Evolutionary conservation across 2,329 filamentous ascomycete species (phyloP), one percentile per base, ranked within the genome.

Genomic region (Alternaria gaisen): DNA sequence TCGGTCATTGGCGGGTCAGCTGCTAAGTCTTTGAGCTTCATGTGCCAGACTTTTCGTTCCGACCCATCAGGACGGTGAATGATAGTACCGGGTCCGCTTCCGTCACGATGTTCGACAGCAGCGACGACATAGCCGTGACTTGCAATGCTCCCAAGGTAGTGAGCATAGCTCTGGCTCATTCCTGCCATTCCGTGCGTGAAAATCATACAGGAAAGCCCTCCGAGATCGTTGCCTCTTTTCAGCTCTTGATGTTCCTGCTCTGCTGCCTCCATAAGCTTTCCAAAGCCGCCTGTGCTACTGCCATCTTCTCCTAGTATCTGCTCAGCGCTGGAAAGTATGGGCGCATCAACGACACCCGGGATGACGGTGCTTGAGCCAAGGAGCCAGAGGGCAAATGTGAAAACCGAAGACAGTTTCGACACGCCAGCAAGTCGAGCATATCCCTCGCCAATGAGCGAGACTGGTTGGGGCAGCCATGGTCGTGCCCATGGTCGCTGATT

Each of bases 171-270:
- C 46, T 81, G 82, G 34, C 80, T 76, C 67, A 79, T 78, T 3
- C 79, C 79, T 4, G 81, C 81, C 80, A 82, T 82, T 6, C 81
- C 82, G 64, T 83, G 82, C 4, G 79, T 81, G 62, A 83, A 83
- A 6, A 83, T 76, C 12, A 83, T 76, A 44, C 81, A 76, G 0
- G 82, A 81, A 28, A 82, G 76, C 16, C 62, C 66, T 28, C 77
- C 75, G 26, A 60, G 53, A 4, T 60, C 61, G 18, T 66, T 58
- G 20, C 72, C 74, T 8, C 72, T 71, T 47, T 77, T 72, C 41
- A 70, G 38, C 32, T 72, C 64, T 6, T 57, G 65, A 24, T 66
- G 63, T 34, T 74, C 66, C 26, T 72, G 46, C 48, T 69, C 68
- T 7, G 60, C 66, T 36, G 60, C 60, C 16, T 60, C 53, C 57